Evolutionary conservation across 345 rosid genomes (phyloP), one percentile per base, ranked within the genome.

Genomic region (Aquilaria yunnanensis): DNA sequence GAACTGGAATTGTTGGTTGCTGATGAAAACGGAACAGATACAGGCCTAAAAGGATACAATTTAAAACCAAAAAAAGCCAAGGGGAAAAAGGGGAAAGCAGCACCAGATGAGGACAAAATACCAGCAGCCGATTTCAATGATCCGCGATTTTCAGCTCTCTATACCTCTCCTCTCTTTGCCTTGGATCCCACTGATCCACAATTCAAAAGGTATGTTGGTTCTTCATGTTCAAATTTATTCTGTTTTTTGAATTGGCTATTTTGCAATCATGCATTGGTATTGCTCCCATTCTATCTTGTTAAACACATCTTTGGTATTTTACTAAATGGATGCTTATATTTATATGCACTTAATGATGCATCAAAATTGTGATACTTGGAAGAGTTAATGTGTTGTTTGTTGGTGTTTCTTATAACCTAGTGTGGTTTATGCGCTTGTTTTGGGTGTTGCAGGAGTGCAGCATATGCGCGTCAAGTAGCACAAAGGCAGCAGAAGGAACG

Each of bases 131-230:
- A 74, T 66, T 75, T 67, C 14, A 74, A 82, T 2, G 99, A 94
- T 71, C 77, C 88, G 6, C 79, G 99, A 67, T 94, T 94, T 71
- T 71, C 96, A 29, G 78, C 81, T 67, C 63, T 79, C 63, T 71
- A 80, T 69, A 75, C 68, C 8, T 77, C 87, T 43, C 87, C 89
- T 60, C 76, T 68, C 56, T 94, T 67, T 78, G 89, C 95, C 50
- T 72, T 90, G 73, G 99, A 94, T 69, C 99, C 99, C 61, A 94
- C 99, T 7, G 84, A 94, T 75, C 99, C 99, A 43, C 92, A 85
- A 71, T 94, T 81, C 79, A 90, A 90, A 79, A 83, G 99, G 99
- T 94, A 37, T 3, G 72, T 52, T 10, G 29, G 48, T 12, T 14
- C 1, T 48, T 5, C 31, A 3, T 37, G 2, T 32, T 37, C 10